Base-by-base conservation (phyloP, 2,329 filamentous ascomycete genomes). In the Chaetomiaceae sp. region DNA sequence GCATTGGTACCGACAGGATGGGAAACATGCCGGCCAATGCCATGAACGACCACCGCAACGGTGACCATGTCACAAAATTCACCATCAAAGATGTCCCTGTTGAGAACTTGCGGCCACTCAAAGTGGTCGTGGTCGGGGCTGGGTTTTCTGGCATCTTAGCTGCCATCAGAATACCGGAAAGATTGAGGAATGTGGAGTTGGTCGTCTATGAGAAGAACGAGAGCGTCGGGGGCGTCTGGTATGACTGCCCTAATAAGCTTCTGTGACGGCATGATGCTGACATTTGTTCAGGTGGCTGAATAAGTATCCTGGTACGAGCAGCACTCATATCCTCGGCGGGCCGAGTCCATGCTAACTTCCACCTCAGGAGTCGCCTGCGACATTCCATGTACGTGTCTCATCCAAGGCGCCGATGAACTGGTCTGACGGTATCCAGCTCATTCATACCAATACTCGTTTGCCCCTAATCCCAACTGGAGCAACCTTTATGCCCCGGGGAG, bases 371-470 rank as follows among this genome's bases (percentile, higher is more conserved):
- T 69, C 16, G 68, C 69, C 11, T 71, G 68, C 38, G 69, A 70
- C 47, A 67, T 71, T 37, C 68, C 68, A 4, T 69, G 67, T 69
- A 61, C 5, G 8, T n/a, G 9, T 11, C 9, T 5, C 37, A 29
- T 11, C 11, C 32, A 13, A 11, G 9, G 14, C n/a, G n/a, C n/a
- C n/a, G n/a, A n/a, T n/a, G n/a, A 16, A 37, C 44, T 14, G 14
- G n/a, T 11, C 58, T 37, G 58, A 59, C n/a, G n/a, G n/a, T n/a
- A n/a, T n/a, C n/a, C n/a, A 65, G 70, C 75, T 6, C 78, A 81
- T 57, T 78, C 77, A 7, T 81, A 81, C 60, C 77, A 78, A 55
- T 80, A 78, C 60, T 71, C 76, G 0, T 81, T 78, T 63, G 75
- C 77, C 23, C 78, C 78, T 0, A 81, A 81, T 50, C 74, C 77